These are phyloP conservation scores for Colletotrichum sp. DNA, from an alignment of 2,329 filamentous ascomycete genomes.

Conservation along the genomic window DNA sequence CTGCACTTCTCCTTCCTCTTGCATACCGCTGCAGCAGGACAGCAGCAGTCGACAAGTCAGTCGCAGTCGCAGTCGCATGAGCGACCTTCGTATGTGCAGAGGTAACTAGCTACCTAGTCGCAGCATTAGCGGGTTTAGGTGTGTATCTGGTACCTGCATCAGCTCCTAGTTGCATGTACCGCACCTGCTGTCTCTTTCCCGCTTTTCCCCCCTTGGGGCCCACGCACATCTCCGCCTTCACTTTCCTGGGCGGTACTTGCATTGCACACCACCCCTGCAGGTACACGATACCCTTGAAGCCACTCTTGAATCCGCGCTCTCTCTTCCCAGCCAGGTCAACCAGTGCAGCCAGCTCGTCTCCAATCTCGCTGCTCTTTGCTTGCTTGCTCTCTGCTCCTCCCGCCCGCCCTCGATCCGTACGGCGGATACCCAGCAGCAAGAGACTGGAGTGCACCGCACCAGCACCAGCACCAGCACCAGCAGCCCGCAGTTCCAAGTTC, in stretches of 20 bases:
- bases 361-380: background rate
- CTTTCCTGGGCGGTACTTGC: slow-evolving; percentile 18
- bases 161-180: slow-evolving; percentile 15
- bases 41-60: background rate
- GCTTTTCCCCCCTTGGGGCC: slow-evolving; percentile 9
- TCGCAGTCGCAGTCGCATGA: background rate
- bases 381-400: background rate
- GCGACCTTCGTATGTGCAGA: background rate
- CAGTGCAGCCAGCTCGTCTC: background rate
- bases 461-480: background rate
- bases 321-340: background rate
- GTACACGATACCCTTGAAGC: slow-evolving; percentile 12
- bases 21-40: background rate
- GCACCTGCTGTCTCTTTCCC: slow-evolving; percentile 13
- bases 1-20: background rate
- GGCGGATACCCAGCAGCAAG: background rate
- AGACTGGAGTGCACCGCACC: background rate
- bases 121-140: slow-evolving; percentile 17
- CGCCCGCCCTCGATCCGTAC: background rate
- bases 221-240: slow-evolving; percentile 21
- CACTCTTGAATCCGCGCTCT: background rate
- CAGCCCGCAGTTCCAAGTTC: background rate
- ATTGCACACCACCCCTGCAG: slow-evolving; percentile 10
- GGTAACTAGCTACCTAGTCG: background rate
- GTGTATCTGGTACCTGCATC: slow-evolving; percentile 22